These are phyloP conservation scores for Botrytis elliptica DNA, from an alignment of 2,329 filamentous ascomycete species.

Conservation along the genomic window DNA sequence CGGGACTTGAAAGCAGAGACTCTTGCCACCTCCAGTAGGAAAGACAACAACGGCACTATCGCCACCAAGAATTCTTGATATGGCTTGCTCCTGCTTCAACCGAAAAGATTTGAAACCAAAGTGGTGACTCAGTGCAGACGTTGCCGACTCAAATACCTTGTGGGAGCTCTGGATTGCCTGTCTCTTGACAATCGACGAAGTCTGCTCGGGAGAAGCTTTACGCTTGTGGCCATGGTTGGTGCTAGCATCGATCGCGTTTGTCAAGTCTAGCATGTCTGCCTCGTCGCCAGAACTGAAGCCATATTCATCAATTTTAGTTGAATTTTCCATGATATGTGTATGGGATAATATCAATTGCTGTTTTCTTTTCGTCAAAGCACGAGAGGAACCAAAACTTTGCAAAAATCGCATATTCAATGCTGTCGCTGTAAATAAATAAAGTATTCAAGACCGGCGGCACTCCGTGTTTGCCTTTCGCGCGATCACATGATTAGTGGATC, in stretches of 20 bases:
- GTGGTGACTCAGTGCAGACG: slow-evolving; percentile 40
- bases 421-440: background rate
- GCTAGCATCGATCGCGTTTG: slow-evolving; percentile 8
- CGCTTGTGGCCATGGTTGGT: slow-evolving; percentile 16
- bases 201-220: slow-evolving; percentile 15
- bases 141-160: slow-evolving; percentile 29
- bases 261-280: slow-evolving; percentile 24
- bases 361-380: background rate
- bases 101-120: slow-evolving; percentile 46
- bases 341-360: background rate
- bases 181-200: slow-evolving; percentile 17
- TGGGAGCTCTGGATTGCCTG: background rate
- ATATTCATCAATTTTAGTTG: slow-evolving; percentile 24
- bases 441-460: background rate
- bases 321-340: background rate
- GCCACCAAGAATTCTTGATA: slow-evolving; percentile 45
- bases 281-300: slow-evolving; percentile 28
- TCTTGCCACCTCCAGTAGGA: slow-evolving; percentile 46
- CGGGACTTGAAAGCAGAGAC: slow-evolving; percentile 46
- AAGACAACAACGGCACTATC: slow-evolving; percentile 46
- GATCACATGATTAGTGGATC: slow-evolving; percentile 11
- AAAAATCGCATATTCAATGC: background rate
- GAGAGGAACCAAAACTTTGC: background rate
- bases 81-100: slow-evolving; percentile 47
- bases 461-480: background rate